Base-by-base conservation (phyloP, 176 grass and related monocot genomes). In the Avena insularis region DNA sequence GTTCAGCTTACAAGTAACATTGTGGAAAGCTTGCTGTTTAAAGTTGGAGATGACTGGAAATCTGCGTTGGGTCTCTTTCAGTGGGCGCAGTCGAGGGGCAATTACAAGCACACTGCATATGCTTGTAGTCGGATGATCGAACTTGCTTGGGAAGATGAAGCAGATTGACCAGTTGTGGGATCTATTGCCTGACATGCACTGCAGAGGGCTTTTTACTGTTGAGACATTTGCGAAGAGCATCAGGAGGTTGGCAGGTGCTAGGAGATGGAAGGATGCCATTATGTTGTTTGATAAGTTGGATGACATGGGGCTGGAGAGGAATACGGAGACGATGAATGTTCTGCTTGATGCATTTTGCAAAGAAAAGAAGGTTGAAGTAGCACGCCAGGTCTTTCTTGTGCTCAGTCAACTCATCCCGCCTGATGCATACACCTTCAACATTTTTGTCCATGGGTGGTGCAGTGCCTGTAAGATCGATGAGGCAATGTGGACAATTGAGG, bases 381-480 rank as follows among this genome's bases (percentile, higher is more conserved):
- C 95, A 23, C 91, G 68, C 3, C 91, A 93, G 81, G 82, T 80
- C 50, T 89, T 92, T 88, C 16, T 75, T 0, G 81, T 87, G 76
- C 84, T 98, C 73, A 98, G 84, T 83, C 36, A 84, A 3, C 71
- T 87, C 78, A 90, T 98, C 20, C 20, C 58, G 8, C 83, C 95
- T 36, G 75, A 95, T 87, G 88, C 87, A 17, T 91, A 92, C 75
- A 98, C 91, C n/a, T 98, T 90, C 59, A 98, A 98, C 73, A 98
- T 98, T 79, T 93, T 95, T 13, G 80, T 98, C 63, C 93, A 95
- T 81, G 95, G 95, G 10, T 97, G 95, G 95, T 98, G 93, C 85
- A 95, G 84, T 46, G 71, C 78, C 2, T 36, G 59, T 9, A 98
- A 59, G 57, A 90, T 93, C 16, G 91, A 95, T 29, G 95, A 98